Percentiles rank a stretch among this genome's conserved stretches.
Evolutionary conservation across 2,329 filamentous ascomycete species (phyloP).

Genomic region (Calonectria montana): DNA sequence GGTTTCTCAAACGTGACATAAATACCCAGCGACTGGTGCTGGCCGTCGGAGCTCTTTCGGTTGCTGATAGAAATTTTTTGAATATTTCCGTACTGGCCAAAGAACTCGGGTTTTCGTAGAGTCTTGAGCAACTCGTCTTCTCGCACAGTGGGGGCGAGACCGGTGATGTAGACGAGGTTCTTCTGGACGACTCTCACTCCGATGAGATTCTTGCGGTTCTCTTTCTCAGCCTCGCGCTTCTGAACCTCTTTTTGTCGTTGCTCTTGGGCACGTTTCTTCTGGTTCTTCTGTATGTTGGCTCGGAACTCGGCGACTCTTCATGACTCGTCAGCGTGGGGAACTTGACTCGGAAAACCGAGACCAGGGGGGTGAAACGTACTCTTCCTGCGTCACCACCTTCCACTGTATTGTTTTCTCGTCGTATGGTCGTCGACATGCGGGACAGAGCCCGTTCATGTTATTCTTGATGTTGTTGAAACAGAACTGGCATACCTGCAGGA

Average conservation of each 20-base stretch:
- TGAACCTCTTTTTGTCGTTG: slow-evolving; percentile 93
- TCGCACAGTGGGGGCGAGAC: slow-evolving; percentile 88
- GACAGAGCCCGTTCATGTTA: slow-evolving; percentile 96
- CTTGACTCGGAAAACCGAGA: slow-evolving; percentile 6
- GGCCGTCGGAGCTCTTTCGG: slow-evolving; percentile 79
- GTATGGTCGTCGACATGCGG: slow-evolving; percentile 95
- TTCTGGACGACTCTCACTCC: slow-evolving; percentile 97
- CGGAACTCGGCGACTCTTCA: slow-evolving; percentile 78
- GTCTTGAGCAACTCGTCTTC: slow-evolving; percentile 95
- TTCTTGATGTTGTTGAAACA: slow-evolving; percentile 99
- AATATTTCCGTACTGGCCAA: slow-evolving; percentile 98
- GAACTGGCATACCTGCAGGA: slow-evolving; percentile 91
- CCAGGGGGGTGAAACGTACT: slow-evolving; percentile 69
- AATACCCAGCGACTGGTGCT: slow-evolving; percentile 91
- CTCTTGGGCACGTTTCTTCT: slow-evolving; percentile 87
- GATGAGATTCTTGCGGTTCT: slow-evolving; percentile 94
- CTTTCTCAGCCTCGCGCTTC: slow-evolving; percentile 94
- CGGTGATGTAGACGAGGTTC: slow-evolving; percentile 98
- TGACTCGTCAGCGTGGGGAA: slow-evolving; percentile 34
- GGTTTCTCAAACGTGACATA: slow-evolving; percentile 98
- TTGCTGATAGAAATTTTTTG: slow-evolving; percentile 99
- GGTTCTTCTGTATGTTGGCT: slow-evolving; percentile 85
- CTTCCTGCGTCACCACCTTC: slow-evolving; percentile 94
- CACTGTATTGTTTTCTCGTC: slow-evolving; percentile 98
- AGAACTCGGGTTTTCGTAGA: slow-evolving; percentile 90